Percentiles rank a stretch among this genome's conserved stretches.
Evolutionary conservation across 208 protist species (phyloP).

Genomic region (Porcisia deanei): DNA sequence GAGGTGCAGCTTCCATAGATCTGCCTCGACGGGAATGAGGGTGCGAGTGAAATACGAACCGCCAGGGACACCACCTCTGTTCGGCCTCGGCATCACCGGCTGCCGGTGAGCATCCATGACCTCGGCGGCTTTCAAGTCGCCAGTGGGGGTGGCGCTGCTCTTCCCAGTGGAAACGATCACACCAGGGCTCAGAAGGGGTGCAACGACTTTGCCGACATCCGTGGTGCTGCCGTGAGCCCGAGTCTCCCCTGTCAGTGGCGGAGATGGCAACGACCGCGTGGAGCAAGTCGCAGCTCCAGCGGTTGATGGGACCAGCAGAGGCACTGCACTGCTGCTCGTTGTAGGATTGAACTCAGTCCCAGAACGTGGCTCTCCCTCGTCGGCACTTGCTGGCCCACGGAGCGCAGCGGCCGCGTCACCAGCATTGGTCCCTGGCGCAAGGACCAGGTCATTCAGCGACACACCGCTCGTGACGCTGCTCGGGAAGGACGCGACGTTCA

Average conservation of each 20-base stretch:
- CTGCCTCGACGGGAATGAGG: constrained; percentile 84
- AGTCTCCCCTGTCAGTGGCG: not conserved
- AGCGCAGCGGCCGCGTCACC: not conserved
- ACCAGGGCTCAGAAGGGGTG: constrained; percentile 1
- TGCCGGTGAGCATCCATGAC: constrained; percentile 11
- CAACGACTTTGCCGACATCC: constrained; percentile 23
- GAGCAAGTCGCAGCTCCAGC: not conserved
- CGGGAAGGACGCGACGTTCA: constrained; percentile 35
- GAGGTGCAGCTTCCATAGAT: constrained; percentile 91
- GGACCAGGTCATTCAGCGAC: constrained; percentile 9
- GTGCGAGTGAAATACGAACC: constrained; percentile 62
- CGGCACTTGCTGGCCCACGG: not conserved
- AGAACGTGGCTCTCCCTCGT: not conserved
- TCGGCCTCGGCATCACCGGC: not conserved
- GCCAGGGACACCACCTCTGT: not conserved
- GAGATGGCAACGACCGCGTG: not conserved
- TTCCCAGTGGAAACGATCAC: not conserved
- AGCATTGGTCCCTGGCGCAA: not conserved
- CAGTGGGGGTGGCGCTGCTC: not conserved
- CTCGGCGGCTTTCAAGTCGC: not conserved
- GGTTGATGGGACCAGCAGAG: not conserved
- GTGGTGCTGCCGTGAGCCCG: constrained; percentile 2
- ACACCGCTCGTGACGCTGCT: constrained; percentile 43
- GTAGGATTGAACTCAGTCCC: not conserved
- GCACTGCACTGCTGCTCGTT: not conserved